Conservation (phyloP, 768 basidiomycete species). For the Rubroboletus satanas region DNA sequence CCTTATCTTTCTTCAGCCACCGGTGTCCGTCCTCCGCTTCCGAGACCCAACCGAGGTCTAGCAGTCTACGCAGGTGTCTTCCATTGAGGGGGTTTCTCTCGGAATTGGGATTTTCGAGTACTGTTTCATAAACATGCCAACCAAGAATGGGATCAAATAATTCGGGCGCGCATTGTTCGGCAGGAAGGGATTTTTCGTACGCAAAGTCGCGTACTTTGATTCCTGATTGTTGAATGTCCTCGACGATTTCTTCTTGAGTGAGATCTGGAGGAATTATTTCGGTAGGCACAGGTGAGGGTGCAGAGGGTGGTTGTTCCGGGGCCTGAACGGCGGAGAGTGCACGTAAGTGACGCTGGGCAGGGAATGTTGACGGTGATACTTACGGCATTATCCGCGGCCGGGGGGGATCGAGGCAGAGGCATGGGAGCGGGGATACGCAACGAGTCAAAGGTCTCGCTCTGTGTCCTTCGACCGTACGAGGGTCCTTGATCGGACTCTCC, state of each 20-base stretch:
- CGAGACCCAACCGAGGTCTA: slow-evolving; percentile 29
- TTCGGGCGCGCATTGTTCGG: slow-evolving; percentile 19
- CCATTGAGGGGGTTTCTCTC: slow-evolving; percentile 22
- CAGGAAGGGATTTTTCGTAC: slow-evolving; percentile 17
- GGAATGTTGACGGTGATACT: not conserved
- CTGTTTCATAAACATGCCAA: slow-evolving; percentile 30
- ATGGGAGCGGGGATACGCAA: slow-evolving; percentile 10
- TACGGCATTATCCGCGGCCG: slow-evolving; percentile 26
- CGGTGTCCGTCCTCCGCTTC: slow-evolving; percentile 19
- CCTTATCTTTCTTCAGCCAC: slow-evolving; percentile 25
- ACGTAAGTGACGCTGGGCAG: slow-evolving; percentile 5
- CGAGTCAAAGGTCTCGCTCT: slow-evolving; percentile 19
- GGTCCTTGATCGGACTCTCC: slow-evolving; percentile 25
- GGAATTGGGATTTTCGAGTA: slow-evolving; percentile 19
- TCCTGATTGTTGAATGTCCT: slow-evolving; percentile 27
- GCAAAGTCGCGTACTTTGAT: slow-evolving; percentile 34
- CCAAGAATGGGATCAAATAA: slow-evolving; percentile 31
- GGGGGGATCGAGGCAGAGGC: slow-evolving; percentile 6
- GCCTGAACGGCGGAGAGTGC: slow-evolving; percentile 1
- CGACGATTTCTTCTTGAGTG: slow-evolving; percentile 33
- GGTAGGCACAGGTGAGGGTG: slow-evolving; percentile 32
- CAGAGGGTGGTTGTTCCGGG: slow-evolving; percentile 12
- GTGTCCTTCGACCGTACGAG: slow-evolving; percentile 21
- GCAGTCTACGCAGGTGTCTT: slow-evolving; percentile 25
- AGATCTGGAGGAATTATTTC: slow-evolving; percentile 33